Percentiles rank a stretch among this genome's conserved stretches.
phyloP scores from a whole-genome alignment of 2,329 filamentous ascomycete species.

The Aspergillus persii region DNA sequence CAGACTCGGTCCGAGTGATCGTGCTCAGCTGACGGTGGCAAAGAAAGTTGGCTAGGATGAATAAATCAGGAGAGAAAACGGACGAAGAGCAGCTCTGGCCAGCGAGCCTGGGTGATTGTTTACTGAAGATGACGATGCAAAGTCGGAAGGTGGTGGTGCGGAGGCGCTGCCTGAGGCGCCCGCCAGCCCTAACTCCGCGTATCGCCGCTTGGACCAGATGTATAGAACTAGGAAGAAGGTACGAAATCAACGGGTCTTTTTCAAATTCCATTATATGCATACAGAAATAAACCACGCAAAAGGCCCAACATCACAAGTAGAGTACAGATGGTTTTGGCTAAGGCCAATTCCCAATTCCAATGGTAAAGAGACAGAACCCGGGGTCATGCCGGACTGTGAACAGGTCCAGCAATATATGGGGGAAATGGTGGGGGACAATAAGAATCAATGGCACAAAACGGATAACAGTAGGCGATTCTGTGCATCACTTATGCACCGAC shows the following conservation, averaged over 20 bases:
- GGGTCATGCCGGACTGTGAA: not conserved
- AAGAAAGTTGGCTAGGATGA: not conserved
- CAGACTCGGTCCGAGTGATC: not conserved
- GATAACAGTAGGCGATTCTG: not conserved
- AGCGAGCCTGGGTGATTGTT: not conserved
- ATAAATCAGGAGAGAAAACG: not conserved
- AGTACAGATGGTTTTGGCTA: slow-evolving; percentile 28
- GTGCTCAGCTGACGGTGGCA: not conserved
- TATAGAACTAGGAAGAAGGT: too few species aligned
- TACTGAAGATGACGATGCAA: not conserved
- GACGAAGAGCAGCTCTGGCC: not conserved
- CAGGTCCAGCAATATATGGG: not conserved
- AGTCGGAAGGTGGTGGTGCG: not conserved
- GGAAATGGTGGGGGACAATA: not conserved
- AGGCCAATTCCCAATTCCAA: slow-evolving; percentile 21
- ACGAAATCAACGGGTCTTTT: slow-evolving; percentile 5
- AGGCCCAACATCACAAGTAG: slow-evolving; percentile 22
- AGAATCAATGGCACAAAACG: slow-evolving; percentile 3
- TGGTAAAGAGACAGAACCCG: slow-evolving; percentile 13
- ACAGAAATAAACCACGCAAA: slow-evolving; percentile 25
- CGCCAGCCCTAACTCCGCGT: not conserved
- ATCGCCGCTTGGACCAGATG: too few species aligned
- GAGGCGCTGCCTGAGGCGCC: not conserved
- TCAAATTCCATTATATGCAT: slow-evolving; percentile 34
- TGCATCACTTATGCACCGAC: slow-evolving; percentile 22